Percentiles rank a stretch among this genome's conserved stretches.
These are phyloP conservation scores for Vitis cinerea DNA, from an alignment of 164 flowering plant species.

Conservation along the genomic window DNA sequence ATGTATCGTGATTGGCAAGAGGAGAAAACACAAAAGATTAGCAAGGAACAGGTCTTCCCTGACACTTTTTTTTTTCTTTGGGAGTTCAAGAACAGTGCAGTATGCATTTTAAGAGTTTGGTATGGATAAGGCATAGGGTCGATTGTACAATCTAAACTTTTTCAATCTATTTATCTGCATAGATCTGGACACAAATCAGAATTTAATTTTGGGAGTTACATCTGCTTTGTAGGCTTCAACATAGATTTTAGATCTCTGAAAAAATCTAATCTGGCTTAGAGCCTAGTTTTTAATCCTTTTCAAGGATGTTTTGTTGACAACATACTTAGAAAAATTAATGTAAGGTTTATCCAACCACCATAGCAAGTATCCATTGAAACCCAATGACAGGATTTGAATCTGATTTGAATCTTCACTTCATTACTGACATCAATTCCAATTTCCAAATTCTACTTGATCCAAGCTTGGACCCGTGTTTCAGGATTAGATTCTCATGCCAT, in stretches of 20 bases:
- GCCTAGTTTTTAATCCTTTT: no score
- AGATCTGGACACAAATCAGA: no score
- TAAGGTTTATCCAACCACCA: no score
- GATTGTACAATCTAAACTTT: no score
- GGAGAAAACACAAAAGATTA: slow-evolving; percentile 57
- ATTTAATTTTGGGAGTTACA: no score
- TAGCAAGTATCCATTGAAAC: background rate
- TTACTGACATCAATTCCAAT: background rate
- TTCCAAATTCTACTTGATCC: background rate
- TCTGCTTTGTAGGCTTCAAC: no score
- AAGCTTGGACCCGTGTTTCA: background rate
- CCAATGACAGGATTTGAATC: background rate
- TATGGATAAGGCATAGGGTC: background rate
- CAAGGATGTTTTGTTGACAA: no score
- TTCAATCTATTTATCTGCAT: no score
- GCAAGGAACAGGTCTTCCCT: slow-evolving; percentile 68
- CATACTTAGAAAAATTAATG: no score
- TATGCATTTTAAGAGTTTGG: background rate
- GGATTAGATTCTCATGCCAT: background rate
- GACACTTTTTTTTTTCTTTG: background rate
- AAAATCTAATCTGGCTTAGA: no score
- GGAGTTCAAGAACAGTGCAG: background rate
- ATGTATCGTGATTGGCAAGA: slow-evolving; percentile 91
- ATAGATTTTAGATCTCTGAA: no score
- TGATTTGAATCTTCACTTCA: background rate